Evolutionary conservation across 805 yeast species (phyloP), one percentile per base, ranked within the genome.

Genomic region (Saturnispora dispora): DNA sequence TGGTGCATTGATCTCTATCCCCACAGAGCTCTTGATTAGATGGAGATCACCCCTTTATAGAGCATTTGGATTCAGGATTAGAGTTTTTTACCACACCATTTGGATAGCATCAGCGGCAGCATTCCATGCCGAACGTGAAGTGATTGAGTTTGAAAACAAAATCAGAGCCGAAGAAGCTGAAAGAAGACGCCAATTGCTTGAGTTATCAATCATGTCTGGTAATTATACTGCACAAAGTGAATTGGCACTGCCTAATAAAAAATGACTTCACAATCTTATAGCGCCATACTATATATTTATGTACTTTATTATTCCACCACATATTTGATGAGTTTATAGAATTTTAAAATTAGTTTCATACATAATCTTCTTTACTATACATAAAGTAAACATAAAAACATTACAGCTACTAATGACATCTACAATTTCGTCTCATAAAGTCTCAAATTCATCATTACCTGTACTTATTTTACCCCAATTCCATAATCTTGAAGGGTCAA

Each of bases 1-100:
- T 47, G 72, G 72, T 17, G 69, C 72, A 3, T 54, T 69, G 48
- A 57, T 69, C 30, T 66, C 72, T 10, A 63, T 68, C 18, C 72
- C 72, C 1, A 58, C 71, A 3, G 71, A 68, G 50, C 52, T 68
- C 33, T 40, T 69, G 2, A 54, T 69, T 3, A 54, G 69, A 41
- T 69, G 72, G 72, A 58, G 65, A 40, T 69, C 70, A 1, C 72
- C 71, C 15, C 57, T 63, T 27, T 69, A 66, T 54, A 58, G 72
- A 52, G 65, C 69, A 25, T 64, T 68, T 48, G 72, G 72, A 3
- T 52, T 59, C 22, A 55, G 72, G 23, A 67, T 69, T 22, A 57
- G 71, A 35, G 63, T 69, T 2, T 69, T 68, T 42, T 69, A 66
- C 50, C 71, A 69, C 52, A 69, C 72, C 2, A 65, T 68, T 9